These are phyloP conservation scores for Corymbia maculata DNA, from an alignment of 345 rosid genomes.

Conservation along the genomic window DNA sequence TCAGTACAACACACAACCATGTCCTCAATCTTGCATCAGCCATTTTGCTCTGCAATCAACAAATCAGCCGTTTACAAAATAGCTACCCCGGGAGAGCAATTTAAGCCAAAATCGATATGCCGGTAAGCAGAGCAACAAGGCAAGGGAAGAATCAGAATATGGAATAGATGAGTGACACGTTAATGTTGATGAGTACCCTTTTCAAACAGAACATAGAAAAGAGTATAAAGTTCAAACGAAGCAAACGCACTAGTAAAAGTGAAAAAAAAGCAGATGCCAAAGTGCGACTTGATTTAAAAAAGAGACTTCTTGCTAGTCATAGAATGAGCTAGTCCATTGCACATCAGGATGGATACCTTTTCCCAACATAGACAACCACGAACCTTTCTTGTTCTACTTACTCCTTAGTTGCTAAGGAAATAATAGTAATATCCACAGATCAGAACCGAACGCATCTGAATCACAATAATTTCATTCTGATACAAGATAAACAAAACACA, in stretches of 20 bases:
- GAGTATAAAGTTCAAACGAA: not conserved
- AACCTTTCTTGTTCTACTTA: not conserved
- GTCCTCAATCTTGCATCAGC: conserved; percentile 22
- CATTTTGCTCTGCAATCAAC: conserved; percentile 30
- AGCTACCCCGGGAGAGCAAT: not conserved
- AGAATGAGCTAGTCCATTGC: not conserved
- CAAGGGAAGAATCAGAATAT: not conserved
- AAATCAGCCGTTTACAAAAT: not conserved
- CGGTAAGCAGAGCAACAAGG: not conserved
- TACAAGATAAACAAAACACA: not conserved
- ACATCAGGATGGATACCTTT: not conserved
- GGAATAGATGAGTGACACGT: not conserved
- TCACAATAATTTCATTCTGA: not conserved
- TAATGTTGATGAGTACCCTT: not conserved
- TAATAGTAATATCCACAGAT: not conserved
- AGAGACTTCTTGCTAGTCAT: not conserved
- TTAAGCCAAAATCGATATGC: not conserved
- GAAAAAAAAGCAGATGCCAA: not conserved
- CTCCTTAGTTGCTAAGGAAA: not conserved
- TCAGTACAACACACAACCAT: conserved; percentile 26
- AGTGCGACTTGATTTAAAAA: not conserved
- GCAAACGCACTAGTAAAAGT: not conserved
- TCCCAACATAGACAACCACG: not conserved
- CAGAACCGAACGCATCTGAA: not conserved
- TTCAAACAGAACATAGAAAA: not conserved